Evolutionary conservation across 768 basidiomycete genomes (phyloP), one percentile per base, ranked within the genome.

Genomic region (Mycena polygramma): DNA sequence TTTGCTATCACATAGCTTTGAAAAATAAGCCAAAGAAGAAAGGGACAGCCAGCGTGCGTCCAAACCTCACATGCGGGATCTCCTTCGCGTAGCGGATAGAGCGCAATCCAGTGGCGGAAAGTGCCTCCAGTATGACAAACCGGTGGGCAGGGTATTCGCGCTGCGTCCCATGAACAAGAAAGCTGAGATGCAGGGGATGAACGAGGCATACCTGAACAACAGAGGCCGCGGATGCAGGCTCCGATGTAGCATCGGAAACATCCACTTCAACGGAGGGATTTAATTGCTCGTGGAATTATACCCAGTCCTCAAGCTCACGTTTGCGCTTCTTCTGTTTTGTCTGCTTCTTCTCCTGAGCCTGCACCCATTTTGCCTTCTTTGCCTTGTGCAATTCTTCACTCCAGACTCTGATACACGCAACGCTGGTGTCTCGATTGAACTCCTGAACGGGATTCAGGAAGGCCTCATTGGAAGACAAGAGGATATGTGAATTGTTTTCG

Each of bases 391-490:
- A 61, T 64, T 90, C 84, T 75, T 96, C 93, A 68, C 93, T 92
- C 96, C 96, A 99, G 5, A 91, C 89, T 37, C 91, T 86, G 65
- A 99, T 98, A 73, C 93, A 93, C 24, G 96, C 95, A 51, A 98
- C 91, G 72, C 94, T 96, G 54, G 95, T 80, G 81, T 99, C 98
- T 46, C 98, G 88, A 82, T 99, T 99, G 85, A 98, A 99, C 80
- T 99, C 95, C 78, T 99, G 98, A 15, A 98, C 92, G 8, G 98
- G 97, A 78, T 99, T 99, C 69, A 99, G 82, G 80, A 99, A 99
- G 3, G 97, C 95, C 66, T 94, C 92, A 71, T 95, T 93, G 10
- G 88, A 85, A 7, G 91, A 89, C 26, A 96, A 84, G 64, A 98
- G 86, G 77, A 98, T 93, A 76, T 89, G 90, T 0, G 94, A 89